Conservation (phyloP, 495 filamentous ascomycete species). For the Cladorrhinum samala region DNA sequence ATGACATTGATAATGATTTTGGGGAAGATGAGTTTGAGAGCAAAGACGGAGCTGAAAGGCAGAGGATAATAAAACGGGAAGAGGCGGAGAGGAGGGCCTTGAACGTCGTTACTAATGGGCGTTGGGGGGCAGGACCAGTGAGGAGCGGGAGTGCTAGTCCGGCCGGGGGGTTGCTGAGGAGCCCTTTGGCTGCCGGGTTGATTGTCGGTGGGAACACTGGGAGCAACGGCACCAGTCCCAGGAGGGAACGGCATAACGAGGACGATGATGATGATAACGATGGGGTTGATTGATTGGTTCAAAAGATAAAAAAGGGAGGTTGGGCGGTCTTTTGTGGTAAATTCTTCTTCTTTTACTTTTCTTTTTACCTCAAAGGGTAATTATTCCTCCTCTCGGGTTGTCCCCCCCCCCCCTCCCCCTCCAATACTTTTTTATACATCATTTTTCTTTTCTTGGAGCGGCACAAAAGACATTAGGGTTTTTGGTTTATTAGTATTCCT, state of each 20-base stretch:
- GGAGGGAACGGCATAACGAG: background rate
- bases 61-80: conserved; percentile 5
- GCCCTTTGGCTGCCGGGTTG: background rate
- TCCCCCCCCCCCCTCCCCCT: no score
- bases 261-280: conserved; percentile 21
- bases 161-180: conserved; percentile 27
- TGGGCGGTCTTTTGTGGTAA: background rate
- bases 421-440: no score
- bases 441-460: no score
- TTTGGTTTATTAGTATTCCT: no score
- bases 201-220: background rate
- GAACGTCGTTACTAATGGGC: conserved; percentile 39
- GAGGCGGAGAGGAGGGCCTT: conserved; percentile 36
- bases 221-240: background rate
- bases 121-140: no score
- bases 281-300: conserved; percentile 24
- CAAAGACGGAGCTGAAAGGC: no score
- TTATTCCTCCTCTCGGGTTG: no score
- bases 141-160: conserved; percentile 26
- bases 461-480: no score
- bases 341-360: conserved; percentile 2
- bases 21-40: background rate
- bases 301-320: no score
- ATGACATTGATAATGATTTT: conserved; percentile 17
- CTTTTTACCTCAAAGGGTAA: background rate